Base-by-base conservation (phyloP, 345 rosid genomes). In the Camelina neglecta region DNA sequence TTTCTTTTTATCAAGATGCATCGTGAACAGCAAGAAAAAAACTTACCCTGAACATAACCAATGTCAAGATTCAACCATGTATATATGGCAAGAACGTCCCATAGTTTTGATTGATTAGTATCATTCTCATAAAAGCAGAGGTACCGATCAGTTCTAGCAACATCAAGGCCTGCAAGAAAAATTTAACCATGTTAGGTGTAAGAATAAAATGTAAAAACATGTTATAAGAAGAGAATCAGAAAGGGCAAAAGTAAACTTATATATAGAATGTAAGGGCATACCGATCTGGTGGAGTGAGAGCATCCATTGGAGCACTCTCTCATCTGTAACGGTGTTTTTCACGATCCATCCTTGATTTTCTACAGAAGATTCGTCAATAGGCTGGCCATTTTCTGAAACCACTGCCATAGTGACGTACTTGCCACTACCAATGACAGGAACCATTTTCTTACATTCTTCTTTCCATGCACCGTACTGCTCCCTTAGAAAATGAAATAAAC, bases 1-100 rank as follows among this genome's bases (percentile, higher is more conserved):
- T 0, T 1, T 1, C 6, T 41, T 0, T 39, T 9, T 12, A 21
- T 3, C 24, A 58, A 56, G 15, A 60, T 56, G 64, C 13, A 20
- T 58, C 29, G 2, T n/a, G 29, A 26, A 65, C 13, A 76, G 65
- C 44, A 48, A 59, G 51, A 51, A 47, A 35, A 73, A 47, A 35
- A 73, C 60, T 77, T 53, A 87, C 98, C 98, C 71, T 94, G 98
- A 61, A 92, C 93, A 79, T 92, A 94, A 69, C 97, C 89, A 74
- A 94, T 90, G 68, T 94, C 98, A 80, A 74, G 85, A 72, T 94
- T 96, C 73, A 90, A 69, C 97, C 97, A 92, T 4, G 96, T 80
- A 86, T 94, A 94, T 65, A 94, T 76, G 65, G 95, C 77, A 66
- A 94, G 96, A 80, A 90, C 64, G 60, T 94, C 92, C 95, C 96